A percentile compares a stretch with the other conserved stretches of the same genome.
Conservation (phyloP, 768 basidiomycete genomes). For the Pulveroboletus ravenelii region DNA sequence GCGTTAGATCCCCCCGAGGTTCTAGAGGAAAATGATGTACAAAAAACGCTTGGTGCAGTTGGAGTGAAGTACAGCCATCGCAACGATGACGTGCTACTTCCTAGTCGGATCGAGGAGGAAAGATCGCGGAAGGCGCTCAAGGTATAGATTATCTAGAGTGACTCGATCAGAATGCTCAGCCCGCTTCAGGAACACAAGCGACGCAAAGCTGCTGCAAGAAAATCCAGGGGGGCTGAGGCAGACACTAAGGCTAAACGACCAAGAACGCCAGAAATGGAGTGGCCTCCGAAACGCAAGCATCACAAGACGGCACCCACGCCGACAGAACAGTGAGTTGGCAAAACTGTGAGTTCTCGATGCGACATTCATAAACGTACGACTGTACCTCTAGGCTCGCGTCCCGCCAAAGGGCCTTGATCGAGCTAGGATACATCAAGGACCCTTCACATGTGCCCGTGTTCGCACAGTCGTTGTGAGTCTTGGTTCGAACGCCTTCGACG, state of each 20-base stretch:
- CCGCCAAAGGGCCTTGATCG: constrained; percentile 58
- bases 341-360: not conserved
- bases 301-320: constrained; percentile 46
- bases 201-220: constrained; percentile 20
- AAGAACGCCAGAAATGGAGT: constrained; percentile 39
- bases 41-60: constrained; percentile 51
- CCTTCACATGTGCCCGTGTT: constrained; percentile 51
- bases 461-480: constrained; percentile 61
- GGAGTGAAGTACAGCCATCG: constrained; percentile 72
- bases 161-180: constrained; percentile 3
- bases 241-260: constrained; percentile 11
- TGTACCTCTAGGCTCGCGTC: constrained; percentile 40
- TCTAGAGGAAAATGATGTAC: constrained; percentile 45
- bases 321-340: constrained; percentile 45
- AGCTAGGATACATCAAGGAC: constrained; percentile 52
- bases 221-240: constrained; percentile 14
- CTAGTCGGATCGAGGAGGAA: constrained; percentile 66
- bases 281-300: constrained; percentile 64
- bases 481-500: not conserved
- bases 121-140: constrained; percentile 50
- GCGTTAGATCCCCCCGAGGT: constrained; percentile 36
- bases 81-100: constrained; percentile 65
- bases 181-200: constrained; percentile 24
- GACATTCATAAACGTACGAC: not conserved
- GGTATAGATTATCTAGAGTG: constrained; percentile 29